A percentile compares a stretch with the other conserved stretches of the same genome.
Conservation (phyloP, 192 early-diverging fungal genomes). For the Coemansia sp. region DNA sequence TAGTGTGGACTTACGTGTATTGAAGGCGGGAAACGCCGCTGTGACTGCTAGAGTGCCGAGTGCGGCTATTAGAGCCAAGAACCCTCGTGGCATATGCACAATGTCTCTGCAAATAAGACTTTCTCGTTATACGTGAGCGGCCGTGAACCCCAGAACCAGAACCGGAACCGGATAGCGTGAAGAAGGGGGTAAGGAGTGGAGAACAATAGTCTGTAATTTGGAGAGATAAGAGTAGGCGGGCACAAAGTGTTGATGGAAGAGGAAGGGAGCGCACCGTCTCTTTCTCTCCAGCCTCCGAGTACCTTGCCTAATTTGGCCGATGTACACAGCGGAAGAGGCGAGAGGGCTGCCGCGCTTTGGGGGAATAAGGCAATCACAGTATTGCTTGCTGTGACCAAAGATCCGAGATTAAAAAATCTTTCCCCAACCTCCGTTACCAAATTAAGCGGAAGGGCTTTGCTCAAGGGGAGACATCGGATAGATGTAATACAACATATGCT, state of each 20-base stretch:
- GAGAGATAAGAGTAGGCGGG: neutral
- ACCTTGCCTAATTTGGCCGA: conserved; percentile 3
- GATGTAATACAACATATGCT: too few relatives aligned
- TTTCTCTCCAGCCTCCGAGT: neutral
- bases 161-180: neutral
- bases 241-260: neutral
- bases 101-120: neutral
- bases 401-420: too few relatives aligned
- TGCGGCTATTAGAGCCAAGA: neutral
- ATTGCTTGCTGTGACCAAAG: neutral
- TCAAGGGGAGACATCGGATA: too few relatives aligned
- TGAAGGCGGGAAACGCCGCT: conserved; percentile 31
- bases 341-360: neutral
- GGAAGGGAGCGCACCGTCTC: neutral
- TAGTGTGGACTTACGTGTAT: conserved; percentile 19
- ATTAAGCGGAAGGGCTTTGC: too few relatives aligned
- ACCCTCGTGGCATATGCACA: neutral
- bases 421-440: too few relatives aligned
- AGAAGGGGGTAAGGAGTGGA: neutral
- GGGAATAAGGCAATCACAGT: neutral
- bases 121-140: neutral
- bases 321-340: neutral
- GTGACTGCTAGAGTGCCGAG: neutral
- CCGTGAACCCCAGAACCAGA: neutral
- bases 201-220: neutral